Evolutionary conservation across 2,329 filamentous ascomycete species (phyloP).

Genomic region (Trichoderma endophyticum): DNA sequence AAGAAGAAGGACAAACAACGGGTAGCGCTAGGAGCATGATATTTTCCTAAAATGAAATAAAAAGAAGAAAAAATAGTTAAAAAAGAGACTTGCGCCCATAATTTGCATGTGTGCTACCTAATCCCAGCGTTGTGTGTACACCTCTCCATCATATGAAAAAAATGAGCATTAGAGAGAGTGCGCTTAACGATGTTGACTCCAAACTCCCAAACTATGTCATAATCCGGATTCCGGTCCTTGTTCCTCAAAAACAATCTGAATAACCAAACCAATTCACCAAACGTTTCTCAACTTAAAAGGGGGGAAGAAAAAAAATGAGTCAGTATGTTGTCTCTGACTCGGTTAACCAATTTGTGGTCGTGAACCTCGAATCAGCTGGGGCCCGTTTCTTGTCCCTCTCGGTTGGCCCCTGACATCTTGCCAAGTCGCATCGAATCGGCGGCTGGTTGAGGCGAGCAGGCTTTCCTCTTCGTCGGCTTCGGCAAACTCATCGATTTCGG

Average conservation of each 20-base stretch:
- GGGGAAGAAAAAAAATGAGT: not conserved
- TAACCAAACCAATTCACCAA: not conserved
- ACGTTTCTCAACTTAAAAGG: not conserved
- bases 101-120: not conserved
- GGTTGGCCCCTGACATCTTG: constrained; percentile 70
- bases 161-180: not conserved
- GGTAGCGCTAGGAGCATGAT: constrained; percentile 36
- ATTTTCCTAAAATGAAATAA: not conserved
- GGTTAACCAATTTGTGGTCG: not conserved
- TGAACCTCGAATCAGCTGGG: constrained; percentile 1
- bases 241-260: constrained; percentile 8
- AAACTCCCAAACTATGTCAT: not conserved
- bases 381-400: not conserved
- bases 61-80: not conserved
- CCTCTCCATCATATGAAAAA: not conserved
- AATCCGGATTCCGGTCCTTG: not conserved
- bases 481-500: constrained; percentile 80
- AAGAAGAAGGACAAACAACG: constrained; percentile 32
- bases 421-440: constrained; percentile 83
- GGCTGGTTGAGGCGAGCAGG: constrained; percentile 75
- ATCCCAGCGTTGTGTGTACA: not conserved
- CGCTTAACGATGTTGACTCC: not conserved
- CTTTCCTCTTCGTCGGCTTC: constrained; percentile 94
- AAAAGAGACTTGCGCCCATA: not conserved
- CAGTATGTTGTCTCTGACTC: not conserved